phyloP scores from a whole-genome alignment of 345 rosid species.

The Laguncularia racemosa region DNA sequence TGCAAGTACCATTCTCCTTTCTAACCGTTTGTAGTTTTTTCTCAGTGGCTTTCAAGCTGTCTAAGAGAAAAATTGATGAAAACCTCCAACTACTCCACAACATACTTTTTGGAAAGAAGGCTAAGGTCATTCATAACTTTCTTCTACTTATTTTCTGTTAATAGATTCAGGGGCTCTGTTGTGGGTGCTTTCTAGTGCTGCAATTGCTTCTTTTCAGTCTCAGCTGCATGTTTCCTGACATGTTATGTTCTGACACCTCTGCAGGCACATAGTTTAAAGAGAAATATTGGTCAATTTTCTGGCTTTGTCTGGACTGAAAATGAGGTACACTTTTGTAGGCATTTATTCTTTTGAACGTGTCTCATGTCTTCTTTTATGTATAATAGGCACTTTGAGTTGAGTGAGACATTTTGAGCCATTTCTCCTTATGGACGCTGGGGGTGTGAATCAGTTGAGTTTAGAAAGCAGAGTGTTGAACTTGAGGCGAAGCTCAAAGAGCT shows the following conservation, averaged over 20 bases:
- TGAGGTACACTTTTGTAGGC: conserved; percentile 42
- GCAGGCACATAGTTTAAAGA: conserved; percentile 76
- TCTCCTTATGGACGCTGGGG: too few species aligned
- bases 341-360: conserved; percentile 1
- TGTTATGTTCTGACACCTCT: conserved; percentile 7
- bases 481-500: too few species aligned
- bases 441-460: too few species aligned
- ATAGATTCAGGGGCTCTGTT: not conserved
- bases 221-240: not conserved
- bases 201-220: conserved; percentile 1
- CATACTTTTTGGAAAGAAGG: conserved; percentile 93
- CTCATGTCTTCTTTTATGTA: not conserved
- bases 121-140: conserved; percentile 46
- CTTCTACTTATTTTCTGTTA: not conserved
- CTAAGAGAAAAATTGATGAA: conserved; percentile 92
- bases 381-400: not conserved
- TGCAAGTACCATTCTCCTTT: too few species aligned
- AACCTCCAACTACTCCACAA: conserved; percentile 68
- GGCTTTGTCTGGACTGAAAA: conserved; percentile 83
- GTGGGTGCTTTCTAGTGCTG: conserved; percentile 1
- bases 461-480: too few species aligned
- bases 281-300: conserved; percentile 83
- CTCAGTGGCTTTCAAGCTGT: conserved; percentile 95
- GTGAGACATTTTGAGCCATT: too few species aligned
- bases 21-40: conserved; percentile 5